Evolutionary conservation across 169 alveolate species (phyloP).

Genomic region (Theileria orientalis): DNA sequence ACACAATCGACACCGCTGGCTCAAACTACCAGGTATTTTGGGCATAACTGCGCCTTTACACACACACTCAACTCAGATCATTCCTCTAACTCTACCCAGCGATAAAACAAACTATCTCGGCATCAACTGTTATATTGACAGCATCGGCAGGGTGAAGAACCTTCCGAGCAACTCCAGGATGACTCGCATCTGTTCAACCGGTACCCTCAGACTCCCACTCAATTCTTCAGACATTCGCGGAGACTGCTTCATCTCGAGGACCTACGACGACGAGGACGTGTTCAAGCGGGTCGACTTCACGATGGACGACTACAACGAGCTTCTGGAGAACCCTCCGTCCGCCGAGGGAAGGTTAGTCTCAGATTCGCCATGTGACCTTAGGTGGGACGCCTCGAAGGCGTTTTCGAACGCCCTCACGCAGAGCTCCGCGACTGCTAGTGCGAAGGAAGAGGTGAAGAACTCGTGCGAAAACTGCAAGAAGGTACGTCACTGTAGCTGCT

Average conservation of each 20-base stretch:
- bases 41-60: neutral
- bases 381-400: constrained; percentile 69
- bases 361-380: neutral
- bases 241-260: constrained; percentile 83
- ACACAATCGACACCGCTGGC: constrained; percentile 46
- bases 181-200: constrained; percentile 84
- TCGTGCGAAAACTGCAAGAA: constrained; percentile 72
- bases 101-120: constrained; percentile 75
- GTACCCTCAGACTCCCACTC: neutral
- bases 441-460: constrained; percentile 15
- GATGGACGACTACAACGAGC: constrained; percentile 72
- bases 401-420: constrained; percentile 36
- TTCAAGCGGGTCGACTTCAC: constrained; percentile 80
- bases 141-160: constrained; percentile 84
- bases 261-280: constrained; percentile 85
- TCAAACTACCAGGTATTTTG: constrained; percentile 50
- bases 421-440: neutral
- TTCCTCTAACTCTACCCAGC: constrained; percentile 85
- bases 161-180: constrained; percentile 86
- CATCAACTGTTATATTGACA: constrained; percentile 86
- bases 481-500: constrained; percentile 18
- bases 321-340: constrained; percentile 83
- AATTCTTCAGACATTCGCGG: constrained; percentile 78
- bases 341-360: constrained; percentile 75
- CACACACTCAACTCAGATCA: constrained; percentile 63